phyloP scores from a whole-genome alignment of 2,329 filamentous ascomycete genomes.

The Dothiorella sarmentorum region DNA sequence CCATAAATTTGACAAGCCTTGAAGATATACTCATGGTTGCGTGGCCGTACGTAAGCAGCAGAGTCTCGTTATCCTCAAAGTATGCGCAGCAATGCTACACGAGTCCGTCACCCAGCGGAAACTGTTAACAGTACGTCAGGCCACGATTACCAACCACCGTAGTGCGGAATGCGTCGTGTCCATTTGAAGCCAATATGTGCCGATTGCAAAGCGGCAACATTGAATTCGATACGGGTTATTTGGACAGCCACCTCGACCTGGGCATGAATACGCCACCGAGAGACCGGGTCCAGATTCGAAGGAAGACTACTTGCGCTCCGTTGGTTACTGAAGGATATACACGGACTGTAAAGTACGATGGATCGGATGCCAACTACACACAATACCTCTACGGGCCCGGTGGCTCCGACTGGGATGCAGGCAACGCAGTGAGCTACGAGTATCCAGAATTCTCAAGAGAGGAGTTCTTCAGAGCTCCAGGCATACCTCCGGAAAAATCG shows the following conservation, averaged over 20 bases:
- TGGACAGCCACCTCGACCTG: constrained; percentile 24
- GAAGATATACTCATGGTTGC: not conserved
- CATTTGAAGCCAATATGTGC: constrained; percentile 21
- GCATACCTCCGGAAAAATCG: too few species aligned
- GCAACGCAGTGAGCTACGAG: too few species aligned
- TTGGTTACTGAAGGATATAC: not conserved
- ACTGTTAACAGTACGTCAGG: constrained; percentile 13
- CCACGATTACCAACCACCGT: constrained; percentile 8
- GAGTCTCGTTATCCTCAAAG: not conserved
- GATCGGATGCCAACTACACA: too few species aligned
- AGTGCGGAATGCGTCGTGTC: constrained; percentile 19
- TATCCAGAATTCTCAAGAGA: too few species aligned
- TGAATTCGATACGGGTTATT: constrained; percentile 22
- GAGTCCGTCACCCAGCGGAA: not conserved
- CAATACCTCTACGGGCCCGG: too few species aligned
- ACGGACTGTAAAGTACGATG: too few species aligned
- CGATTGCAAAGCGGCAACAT: constrained; percentile 19
- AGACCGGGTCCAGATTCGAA: constrained; percentile 17
- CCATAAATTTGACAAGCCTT: not conserved
- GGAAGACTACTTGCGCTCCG: constrained; percentile 19
- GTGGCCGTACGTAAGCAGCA: not conserved
- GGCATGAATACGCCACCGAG: constrained; percentile 23
- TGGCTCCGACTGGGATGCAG: too few species aligned
- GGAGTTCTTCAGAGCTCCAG: too few species aligned
- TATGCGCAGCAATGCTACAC: constrained; percentile 10